Conservation (phyloP, 2,329 filamentous ascomycete species). For the Diaporthe australafricana region DNA sequence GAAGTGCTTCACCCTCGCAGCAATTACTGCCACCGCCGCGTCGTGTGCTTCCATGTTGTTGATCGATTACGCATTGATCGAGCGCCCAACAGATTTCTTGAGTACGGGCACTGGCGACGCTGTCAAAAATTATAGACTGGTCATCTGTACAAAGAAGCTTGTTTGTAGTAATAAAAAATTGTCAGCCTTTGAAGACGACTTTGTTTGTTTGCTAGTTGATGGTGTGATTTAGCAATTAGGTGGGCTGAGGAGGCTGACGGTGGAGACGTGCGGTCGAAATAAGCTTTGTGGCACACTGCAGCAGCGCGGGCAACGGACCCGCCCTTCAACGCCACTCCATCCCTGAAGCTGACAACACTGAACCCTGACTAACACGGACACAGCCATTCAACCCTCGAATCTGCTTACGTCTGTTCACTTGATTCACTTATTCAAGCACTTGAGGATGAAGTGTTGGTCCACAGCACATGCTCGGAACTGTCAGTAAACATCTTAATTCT, state of each 20-base stretch:
- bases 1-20: conserved; percentile 57
- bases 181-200: not conserved
- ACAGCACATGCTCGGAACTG: no score
- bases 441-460: no score
- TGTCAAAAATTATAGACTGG: not conserved
- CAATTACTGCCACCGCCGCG: conserved; percentile 55
- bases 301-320: not conserved
- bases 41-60: conserved; percentile 57
- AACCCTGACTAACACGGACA: not conserved
- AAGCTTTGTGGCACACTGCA: no score
- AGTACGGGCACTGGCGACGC: not conserved
- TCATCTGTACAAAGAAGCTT: rapidly evolving
- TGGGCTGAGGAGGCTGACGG: not conserved
- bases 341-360: conserved; percentile 16
- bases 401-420: no score
- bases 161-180: not conserved
- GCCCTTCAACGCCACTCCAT: not conserved
- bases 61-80: not conserved
- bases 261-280: conserved; percentile 3
- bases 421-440: no score
- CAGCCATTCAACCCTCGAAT: not conserved
- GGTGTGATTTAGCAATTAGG: not conserved
- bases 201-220: not conserved
- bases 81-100: not conserved
- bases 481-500: no score